Base-by-base conservation (phyloP, 805 yeast species). In the Yarrowia alimentaria region DNA sequence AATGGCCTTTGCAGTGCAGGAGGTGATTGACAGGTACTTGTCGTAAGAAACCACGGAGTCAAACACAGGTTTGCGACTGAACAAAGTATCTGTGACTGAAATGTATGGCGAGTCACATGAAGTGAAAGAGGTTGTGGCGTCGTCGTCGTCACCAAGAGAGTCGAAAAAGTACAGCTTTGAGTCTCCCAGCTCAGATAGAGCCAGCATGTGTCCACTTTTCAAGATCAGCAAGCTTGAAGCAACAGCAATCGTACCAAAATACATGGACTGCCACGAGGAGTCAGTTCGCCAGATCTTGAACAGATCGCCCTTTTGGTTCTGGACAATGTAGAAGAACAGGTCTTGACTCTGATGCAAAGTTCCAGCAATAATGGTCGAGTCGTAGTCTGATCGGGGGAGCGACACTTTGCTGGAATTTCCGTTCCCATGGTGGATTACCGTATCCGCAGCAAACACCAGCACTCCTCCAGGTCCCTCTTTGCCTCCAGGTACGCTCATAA, bases 131-230 rank as follows among this genome's bases (percentile, higher is more conserved):
- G 50, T 47, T 3, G 60, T 58, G 22, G 63, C 63, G 3, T 64
- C 59, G 4, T 61, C 59, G 28, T 75, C 80, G 38, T 77, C 81
- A 1, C 94, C 96, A 35, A 89, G 67, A 43, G 76, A 76, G 55
- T 83, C 87, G 59, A 91, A 84, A 62, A 88, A 96, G 60, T 81
- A 86, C n/a, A 85, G 69, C 14, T 70, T 64, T 58, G 82, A 85
- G 59, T 83, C 80, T 21, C 83, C 80, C 52, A 70, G 64, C 53
- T 82, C 82, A 7, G 80, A 68, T 55, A 81, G 80, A 1, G 83
- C 84, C 62, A 79, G 85, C 28, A 91, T 59, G 56, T 80, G 84
- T 0, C 98, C 99, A 6, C 85, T 75, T 56, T 76, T 82, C 55
- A 89, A 73, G 32, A 91, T 78, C 30, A 74, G 69, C 10, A 91